A percentile compares a stretch with the other conserved stretches of the same genome.
These are phyloP conservation scores for Backusella australiensis DNA, from an alignment of 192 early-diverging fungal species.

Conservation along the genomic window DNA sequence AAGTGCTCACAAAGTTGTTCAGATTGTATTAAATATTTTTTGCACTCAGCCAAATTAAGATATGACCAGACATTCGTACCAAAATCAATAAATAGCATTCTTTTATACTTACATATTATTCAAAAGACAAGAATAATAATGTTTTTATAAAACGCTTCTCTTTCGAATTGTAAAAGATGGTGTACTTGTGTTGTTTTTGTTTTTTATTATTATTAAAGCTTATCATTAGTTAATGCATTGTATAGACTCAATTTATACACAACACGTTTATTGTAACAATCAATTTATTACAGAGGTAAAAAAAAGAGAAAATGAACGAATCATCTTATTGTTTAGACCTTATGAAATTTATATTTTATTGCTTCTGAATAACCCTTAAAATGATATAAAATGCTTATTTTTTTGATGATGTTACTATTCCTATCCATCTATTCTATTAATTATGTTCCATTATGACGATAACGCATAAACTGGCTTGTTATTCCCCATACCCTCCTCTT, in stretches of 20 bases:
- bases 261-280: constrained; percentile 7
- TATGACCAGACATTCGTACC: not conserved
- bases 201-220: not conserved
- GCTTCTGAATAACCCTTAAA: not conserved
- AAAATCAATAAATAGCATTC: not conserved
- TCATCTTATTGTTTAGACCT: not conserved
- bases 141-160: no score
- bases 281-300: not conserved
- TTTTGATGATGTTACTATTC: not conserved
- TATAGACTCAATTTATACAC: not conserved
- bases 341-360: not conserved
- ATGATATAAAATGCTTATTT: not conserved
- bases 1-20: not conserved
- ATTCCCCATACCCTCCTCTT: not conserved
- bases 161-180: no score
- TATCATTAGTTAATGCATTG: not conserved
- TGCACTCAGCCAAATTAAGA: not conserved
- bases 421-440: not conserved
- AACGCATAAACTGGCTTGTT: not conserved
- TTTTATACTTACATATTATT: not conserved
- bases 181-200: not conserved
- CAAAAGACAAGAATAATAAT: no score
- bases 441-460: not conserved
- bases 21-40: not conserved
- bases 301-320: not conserved